Conservation (phyloP, 768 basidiomycete genomes). For the Amanita rubescens region DNA sequence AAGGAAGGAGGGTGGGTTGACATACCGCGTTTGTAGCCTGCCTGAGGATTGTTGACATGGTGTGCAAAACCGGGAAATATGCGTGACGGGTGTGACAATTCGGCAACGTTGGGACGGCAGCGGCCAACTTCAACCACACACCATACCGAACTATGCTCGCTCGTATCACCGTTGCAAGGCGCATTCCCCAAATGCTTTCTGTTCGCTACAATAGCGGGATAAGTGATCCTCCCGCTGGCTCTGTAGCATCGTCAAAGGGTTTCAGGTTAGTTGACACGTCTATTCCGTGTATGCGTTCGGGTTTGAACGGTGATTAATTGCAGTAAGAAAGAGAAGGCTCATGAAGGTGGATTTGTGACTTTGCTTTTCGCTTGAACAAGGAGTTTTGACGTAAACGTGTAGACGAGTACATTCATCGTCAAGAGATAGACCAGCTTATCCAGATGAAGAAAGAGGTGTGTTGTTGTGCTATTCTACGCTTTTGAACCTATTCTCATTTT, state of each 20-base stretch:
- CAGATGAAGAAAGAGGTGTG: conserved; percentile 48
- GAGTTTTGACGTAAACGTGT: neutral
- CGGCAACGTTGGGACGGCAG: neutral
- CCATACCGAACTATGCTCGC: conserved; percentile 30
- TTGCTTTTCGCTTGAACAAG: neutral
- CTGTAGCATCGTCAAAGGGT: conserved; percentile 44
- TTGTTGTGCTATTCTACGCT: neutral
- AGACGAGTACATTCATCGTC: conserved; percentile 53
- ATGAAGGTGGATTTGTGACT: conserved; percentile 26
- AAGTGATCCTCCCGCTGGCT: conserved; percentile 36
- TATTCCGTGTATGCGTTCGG: conserved; percentile 2
- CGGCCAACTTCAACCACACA: conserved; percentile 11
- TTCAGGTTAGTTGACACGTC: conserved; percentile 35
- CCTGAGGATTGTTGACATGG: conserved; percentile 65
- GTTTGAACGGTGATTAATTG: conserved; percentile 10
- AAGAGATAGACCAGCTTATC: conserved; percentile 42
- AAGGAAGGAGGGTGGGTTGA: no score
- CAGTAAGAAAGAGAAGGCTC: conserved; percentile 60
- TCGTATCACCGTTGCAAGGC: conserved; percentile 27
- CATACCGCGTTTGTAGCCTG: conserved; percentile 46
- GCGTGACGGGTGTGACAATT: conserved; percentile 21
- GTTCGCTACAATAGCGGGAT: conserved; percentile 20
- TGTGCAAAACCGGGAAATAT: conserved; percentile 34
- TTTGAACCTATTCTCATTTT: neutral
- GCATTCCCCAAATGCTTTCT: conserved; percentile 24